Conservation (phyloP, 1,284 basidiomycete genomes). For the Leccinum ponderosum region DNA sequence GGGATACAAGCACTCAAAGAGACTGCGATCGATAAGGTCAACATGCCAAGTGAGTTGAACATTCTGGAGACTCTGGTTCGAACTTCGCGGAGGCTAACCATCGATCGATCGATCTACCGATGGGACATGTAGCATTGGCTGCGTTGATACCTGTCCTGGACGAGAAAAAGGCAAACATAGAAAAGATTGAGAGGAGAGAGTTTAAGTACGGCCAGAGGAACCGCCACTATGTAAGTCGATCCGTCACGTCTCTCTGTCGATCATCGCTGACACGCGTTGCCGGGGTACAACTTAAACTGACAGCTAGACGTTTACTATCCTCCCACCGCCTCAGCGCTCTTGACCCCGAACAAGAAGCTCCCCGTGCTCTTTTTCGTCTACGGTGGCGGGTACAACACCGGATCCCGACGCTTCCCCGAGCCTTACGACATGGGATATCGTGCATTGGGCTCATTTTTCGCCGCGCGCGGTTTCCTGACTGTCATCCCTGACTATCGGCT, state of each 20-base stretch:
- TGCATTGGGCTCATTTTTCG: conserved; percentile 61
- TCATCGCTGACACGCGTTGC: neutral
- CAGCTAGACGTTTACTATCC: conserved; percentile 64
- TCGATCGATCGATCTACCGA: conserved; percentile 4
- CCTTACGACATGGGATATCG: conserved; percentile 52
- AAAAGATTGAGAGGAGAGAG: conserved; percentile 44
- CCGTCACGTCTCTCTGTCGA: neutral
- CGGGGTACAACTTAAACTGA: neutral
- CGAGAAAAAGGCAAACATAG: conserved; percentile 41
- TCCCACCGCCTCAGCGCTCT: conserved; percentile 19
- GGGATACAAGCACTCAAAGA: conserved; percentile 35
- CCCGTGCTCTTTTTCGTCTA: conserved; percentile 64
- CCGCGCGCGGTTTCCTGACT: conserved; percentile 55
- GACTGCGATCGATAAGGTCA: conserved; percentile 36
- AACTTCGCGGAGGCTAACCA: conserved; percentile 2
- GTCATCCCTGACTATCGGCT: conserved; percentile 67
- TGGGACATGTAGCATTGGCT: conserved; percentile 37
- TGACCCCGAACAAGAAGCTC: conserved; percentile 33
- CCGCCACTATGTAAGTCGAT: conserved; percentile 51
- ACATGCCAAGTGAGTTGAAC: conserved; percentile 40
- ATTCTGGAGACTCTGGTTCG: neutral
- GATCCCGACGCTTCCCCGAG: conserved; percentile 45
- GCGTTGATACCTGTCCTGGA: conserved; percentile 49
- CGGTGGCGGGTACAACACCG: conserved; percentile 59
- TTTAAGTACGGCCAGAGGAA: conserved; percentile 55